phyloP scores from a whole-genome alignment of 2,329 filamentous ascomycete species.

The Fusarium sp. region DNA sequence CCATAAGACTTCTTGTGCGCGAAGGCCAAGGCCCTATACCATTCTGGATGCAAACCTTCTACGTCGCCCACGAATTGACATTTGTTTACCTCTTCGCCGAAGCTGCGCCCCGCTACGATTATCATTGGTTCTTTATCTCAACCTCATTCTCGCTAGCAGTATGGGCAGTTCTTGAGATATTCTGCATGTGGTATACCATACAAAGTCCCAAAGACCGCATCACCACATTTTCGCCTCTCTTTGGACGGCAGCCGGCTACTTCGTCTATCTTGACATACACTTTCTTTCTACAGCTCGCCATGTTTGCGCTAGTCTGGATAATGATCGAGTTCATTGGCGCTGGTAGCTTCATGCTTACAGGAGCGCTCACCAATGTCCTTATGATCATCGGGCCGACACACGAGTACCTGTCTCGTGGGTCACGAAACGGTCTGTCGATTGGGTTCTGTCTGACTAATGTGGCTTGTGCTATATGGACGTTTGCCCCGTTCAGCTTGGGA shows the following conservation, averaged over 20 bases:
- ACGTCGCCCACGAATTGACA: neutral
- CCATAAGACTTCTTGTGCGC: neutral
- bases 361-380: conserved; percentile 4
- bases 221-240: neutral
- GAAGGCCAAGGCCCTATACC: conserved; percentile 16
- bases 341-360: neutral
- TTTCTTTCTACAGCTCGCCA: neutral
- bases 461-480: neutral
- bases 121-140: neutral
- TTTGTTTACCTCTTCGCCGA: neutral
- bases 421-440: neutral
- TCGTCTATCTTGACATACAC: neutral
- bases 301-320: neutral
- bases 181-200: neutral
- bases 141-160: neutral
- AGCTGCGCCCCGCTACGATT: neutral
- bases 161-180: neutral
- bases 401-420: conserved; percentile 1
- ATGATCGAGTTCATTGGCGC: rapidly evolving
- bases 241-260: neutral
- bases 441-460: conserved; percentile 13
- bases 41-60: conserved; percentile 7
- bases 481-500: conserved; percentile 9
- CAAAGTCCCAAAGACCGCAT: neutral
- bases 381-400: neutral